Conservation (phyloP, 1,284 basidiomycete species). For the Malassezia furfur region DNA sequence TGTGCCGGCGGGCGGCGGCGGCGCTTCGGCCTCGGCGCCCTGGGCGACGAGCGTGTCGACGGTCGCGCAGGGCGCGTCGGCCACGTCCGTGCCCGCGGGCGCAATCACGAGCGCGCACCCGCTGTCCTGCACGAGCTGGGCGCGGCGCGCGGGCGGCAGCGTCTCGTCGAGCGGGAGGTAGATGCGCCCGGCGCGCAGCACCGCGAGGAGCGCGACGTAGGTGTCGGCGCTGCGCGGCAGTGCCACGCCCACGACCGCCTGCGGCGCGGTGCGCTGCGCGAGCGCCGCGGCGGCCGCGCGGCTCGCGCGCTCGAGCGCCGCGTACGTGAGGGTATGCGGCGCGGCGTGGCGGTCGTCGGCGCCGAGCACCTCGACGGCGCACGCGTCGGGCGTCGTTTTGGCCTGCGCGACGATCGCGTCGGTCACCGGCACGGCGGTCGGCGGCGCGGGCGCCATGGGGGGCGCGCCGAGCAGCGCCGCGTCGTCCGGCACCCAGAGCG, state of each 20-base stretch:
- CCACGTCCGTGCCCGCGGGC: background rate
- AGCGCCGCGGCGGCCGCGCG: slow-evolving; percentile 18
- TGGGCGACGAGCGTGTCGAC: background rate
- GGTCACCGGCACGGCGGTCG: background rate
- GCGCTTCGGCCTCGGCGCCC: background rate
- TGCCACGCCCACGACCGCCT: slow-evolving; percentile 29
- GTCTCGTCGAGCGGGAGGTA: slow-evolving; percentile 47
- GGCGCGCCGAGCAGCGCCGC: background rate
- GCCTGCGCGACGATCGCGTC: background rate
- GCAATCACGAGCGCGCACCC: slow-evolving; percentile 22
- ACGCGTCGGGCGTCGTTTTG: background rate
- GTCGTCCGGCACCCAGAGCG: background rate
- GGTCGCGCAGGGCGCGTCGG: background rate
- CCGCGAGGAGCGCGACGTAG: slow-evolving; percentile 30
- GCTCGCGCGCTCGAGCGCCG: slow-evolving; percentile 5
- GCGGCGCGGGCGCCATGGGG: background rate
- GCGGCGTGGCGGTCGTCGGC: slow-evolving; percentile 4
- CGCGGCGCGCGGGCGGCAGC: slow-evolving; percentile 39
- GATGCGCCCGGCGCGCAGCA: slow-evolving; percentile 30
- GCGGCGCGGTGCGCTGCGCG: slow-evolving; percentile 7
- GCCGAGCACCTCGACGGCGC: slow-evolving; percentile 23
- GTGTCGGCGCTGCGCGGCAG: slow-evolving; percentile 30
- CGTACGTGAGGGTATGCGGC: slow-evolving; percentile 23
- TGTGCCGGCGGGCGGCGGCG: background rate
- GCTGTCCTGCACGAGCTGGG: slow-evolving; percentile 34